Evolutionary conservation across 495 filamentous ascomycete species (phyloP).

Genomic region (Lepidopterella palustris): DNA sequence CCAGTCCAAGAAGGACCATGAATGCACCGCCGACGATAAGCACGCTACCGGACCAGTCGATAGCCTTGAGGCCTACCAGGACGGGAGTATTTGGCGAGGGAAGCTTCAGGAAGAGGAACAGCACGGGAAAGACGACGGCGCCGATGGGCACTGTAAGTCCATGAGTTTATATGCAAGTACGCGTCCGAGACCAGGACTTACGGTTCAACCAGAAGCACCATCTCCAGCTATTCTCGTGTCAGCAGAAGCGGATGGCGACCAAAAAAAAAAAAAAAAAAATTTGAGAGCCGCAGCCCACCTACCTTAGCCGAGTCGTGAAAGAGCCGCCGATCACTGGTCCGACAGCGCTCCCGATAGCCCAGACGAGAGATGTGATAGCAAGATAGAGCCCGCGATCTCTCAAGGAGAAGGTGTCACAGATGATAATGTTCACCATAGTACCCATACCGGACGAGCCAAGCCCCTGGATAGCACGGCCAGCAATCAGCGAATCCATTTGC

Average conservation of each 20-base stretch:
- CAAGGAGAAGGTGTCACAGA: conserved; percentile 8
- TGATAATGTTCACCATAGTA: conserved; percentile 1
- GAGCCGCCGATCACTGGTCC: conserved; percentile 59
- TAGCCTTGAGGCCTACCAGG: conserved; percentile 14
- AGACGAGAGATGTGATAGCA: conserved; percentile 5
- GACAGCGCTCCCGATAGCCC: conserved; percentile 25
- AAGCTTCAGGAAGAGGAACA: conserved; percentile 19
- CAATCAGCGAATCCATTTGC: conserved; percentile 19
- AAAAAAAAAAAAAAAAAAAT: no score
- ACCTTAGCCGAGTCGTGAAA: conserved; percentile 37
- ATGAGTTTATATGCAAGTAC: neutral
- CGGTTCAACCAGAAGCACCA: conserved; percentile 7
- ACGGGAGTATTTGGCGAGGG: conserved; percentile 14
- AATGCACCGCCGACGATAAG: conserved; percentile 15
- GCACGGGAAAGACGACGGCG: conserved; percentile 2
- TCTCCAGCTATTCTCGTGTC: conserved; percentile 8
- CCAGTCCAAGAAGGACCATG: conserved; percentile 24
- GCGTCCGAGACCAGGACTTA: neutral
- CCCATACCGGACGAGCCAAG: conserved; percentile 5
- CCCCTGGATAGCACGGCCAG: conserved; percentile 21
- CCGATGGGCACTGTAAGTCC: conserved; percentile 4
- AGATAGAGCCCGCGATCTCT: conserved; percentile 11
- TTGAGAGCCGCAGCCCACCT: neutral
- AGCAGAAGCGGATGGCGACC: neutral
- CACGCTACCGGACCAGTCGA: conserved; percentile 25